Percentiles rank a stretch among this genome's conserved stretches.
These are phyloP conservation scores for Alternaria angustiovoidea DNA, from an alignment of 2,329 filamentous ascomycete species.

Conservation along the genomic window DNA sequence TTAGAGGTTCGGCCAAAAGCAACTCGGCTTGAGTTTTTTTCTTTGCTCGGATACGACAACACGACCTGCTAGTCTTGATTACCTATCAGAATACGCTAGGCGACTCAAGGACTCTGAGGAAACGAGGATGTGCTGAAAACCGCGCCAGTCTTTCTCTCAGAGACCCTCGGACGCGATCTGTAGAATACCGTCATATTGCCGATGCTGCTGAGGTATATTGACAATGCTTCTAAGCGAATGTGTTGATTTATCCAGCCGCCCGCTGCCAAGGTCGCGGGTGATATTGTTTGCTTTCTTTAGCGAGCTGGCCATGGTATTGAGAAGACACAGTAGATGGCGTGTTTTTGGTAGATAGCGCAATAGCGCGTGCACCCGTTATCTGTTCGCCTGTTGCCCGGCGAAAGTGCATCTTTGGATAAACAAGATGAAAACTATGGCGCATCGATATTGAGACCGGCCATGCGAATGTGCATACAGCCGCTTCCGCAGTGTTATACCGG, in stretches of 20 bases:
- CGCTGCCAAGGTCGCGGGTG: conserved; percentile 20
- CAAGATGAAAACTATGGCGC: background rate
- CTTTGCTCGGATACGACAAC: conserved; percentile 9
- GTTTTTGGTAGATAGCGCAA: conserved; percentile 9
- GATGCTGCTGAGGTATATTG: conserved; percentile 20
- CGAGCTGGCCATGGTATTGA: conserved; percentile 16
- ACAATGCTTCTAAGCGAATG: conserved; percentile 5
- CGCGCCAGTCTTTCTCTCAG: background rate
- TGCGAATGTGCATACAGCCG: conserved; percentile 17
- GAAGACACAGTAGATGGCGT: conserved; percentile 21
- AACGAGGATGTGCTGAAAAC: conserved; percentile 9
- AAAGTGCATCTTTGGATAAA: conserved; percentile 16
- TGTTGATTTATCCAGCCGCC: conserved; percentile 34
- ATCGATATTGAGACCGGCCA: conserved; percentile 1
- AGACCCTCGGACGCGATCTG: conserved; percentile 6
- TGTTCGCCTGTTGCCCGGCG: conserved; percentile 10
- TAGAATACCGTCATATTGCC: conserved; percentile 12
- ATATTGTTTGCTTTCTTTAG: conserved; percentile 10
- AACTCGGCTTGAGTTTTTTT: conserved; percentile 20
- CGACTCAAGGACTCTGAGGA: background rate
- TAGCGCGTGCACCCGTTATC: conserved; percentile 5
- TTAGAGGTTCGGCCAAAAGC: conserved; percentile 9
- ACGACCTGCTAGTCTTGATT: conserved; percentile 6
- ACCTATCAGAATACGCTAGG: conserved; percentile 5
- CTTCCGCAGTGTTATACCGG: conserved; percentile 34